Conservation (phyloP, 345 rosid genomes). For the Gossypium ekmanianum region DNA sequence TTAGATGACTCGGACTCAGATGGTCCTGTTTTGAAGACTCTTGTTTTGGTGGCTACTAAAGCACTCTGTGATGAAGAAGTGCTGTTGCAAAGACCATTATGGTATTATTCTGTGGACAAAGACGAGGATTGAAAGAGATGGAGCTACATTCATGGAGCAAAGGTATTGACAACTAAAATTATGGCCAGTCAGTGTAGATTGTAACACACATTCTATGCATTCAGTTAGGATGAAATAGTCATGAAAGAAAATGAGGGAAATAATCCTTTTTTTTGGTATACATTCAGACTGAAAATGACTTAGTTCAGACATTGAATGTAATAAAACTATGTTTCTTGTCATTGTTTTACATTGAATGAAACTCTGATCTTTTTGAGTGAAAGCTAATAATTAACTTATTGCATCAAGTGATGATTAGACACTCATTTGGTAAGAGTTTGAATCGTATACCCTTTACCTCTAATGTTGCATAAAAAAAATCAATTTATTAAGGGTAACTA, state of each 20-base stretch:
- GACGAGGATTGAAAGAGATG: slow-evolving; percentile 69
- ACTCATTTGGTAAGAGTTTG: too few relatives aligned
- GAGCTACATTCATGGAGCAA: too few relatives aligned
- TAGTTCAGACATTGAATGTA: not conserved
- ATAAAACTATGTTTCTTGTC: not conserved
- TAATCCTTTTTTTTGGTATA: not conserved
- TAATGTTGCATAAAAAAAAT: too few relatives aligned
- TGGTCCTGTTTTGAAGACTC: slow-evolving; percentile 45
- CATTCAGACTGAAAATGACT: not conserved
- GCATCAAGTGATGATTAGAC: too few relatives aligned
- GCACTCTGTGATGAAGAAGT: slow-evolving; percentile 70
- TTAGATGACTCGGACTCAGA: slow-evolving; percentile 12
- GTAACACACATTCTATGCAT: not conserved
- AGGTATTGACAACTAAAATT: slow-evolving; percentile 31
- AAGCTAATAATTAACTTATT: too few relatives aligned
- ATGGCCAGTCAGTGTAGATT: not conserved
- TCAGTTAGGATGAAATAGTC: not conserved
- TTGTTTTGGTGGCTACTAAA: slow-evolving; percentile 77
- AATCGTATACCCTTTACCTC: too few relatives aligned
- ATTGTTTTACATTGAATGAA: too few relatives aligned
- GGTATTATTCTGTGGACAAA: slow-evolving; percentile 76
- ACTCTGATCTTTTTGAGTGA: too few relatives aligned
- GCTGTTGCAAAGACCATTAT: slow-evolving; percentile 53
- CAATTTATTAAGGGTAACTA: too few relatives aligned
- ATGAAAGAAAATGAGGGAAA: not conserved